Evolutionary conservation across 495 filamentous ascomycete species (phyloP), one percentile per base, ranked within the genome.

Genomic region (Penicillium flavigenum): DNA sequence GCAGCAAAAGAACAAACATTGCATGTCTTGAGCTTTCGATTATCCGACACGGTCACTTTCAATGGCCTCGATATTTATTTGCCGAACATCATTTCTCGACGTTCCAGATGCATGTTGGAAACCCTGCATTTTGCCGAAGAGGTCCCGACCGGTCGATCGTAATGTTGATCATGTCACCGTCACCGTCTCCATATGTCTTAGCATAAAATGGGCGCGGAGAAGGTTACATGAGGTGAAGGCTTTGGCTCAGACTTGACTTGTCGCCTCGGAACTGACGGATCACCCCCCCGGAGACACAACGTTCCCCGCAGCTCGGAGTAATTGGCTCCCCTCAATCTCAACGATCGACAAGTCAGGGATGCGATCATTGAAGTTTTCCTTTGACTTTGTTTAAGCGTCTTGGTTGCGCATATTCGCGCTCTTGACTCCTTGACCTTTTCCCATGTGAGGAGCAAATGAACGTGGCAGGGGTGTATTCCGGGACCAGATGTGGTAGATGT

Each of bases 261-360:
- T 2, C 24, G 24, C 24, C 32, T 34, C 43, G 52, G 32, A 55
- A 47, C 42, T 49, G 45, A 64, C 54, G 47, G 57, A 51, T 63
- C 36, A 38, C 41, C 47, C 34, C 11, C 27, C 47, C 22, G 22
- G 31, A 32, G 7, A 43, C 29, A 26, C 41, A 17, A 43, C 32
- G 24, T 64, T 61, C 64, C 64, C 64, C 64, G 64, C 64, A 64
- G 45, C 55, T 48, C 54, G 57, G 55, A 51, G 39, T 47, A 48
- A 45, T 59, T 43, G 12, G 58, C 41, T 22, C 43, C 54, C 57
- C 41, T 51, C 43, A 22, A 32, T 49, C 12, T 56, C 60, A 56
- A 56, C 10, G 63, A 67, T 65, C 60, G 46, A 47, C 62, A 60
- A 49, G 31, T 34, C 51, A 57, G 56, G 29, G 46, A 49, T 32